phyloP scores from a whole-genome alignment of 306 rosid species.

The Cicer chorassanicum region DNA sequence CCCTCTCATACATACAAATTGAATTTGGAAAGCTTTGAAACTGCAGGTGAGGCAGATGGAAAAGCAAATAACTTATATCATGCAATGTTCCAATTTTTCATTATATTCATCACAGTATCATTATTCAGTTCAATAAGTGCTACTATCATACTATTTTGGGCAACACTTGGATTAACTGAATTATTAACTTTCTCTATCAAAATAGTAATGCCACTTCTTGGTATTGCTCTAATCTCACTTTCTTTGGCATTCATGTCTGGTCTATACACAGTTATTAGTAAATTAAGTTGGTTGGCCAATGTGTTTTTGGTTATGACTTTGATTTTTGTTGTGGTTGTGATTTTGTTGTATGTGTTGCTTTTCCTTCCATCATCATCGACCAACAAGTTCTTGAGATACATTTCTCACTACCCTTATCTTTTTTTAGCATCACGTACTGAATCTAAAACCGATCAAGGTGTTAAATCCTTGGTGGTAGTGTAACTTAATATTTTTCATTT shows the following conservation, averaged over 20 bases:
- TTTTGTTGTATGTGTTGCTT: not conserved
- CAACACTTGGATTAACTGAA: conserved; percentile 35
- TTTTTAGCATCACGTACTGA: not conserved
- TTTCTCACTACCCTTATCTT: conserved; percentile 32
- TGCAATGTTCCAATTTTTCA: no score
- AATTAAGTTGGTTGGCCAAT: conserved; percentile 39
- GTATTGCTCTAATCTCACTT: conserved; percentile 35
- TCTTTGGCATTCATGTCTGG: conserved; percentile 49
- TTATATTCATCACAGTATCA: conserved; percentile 41
- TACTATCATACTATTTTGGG: conserved; percentile 46
- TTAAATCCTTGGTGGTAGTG: no score
- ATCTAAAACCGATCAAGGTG: not conserved
- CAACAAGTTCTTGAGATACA: not conserved
- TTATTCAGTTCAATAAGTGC: conserved; percentile 37
- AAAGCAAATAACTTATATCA: no score
- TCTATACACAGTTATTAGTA: conserved; percentile 37
- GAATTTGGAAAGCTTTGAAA: no score
- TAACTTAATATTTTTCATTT: no score
- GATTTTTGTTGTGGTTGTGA: not conserved
- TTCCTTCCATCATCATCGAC: conserved; percentile 10
- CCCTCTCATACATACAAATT: no score
- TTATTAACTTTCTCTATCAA: not conserved
- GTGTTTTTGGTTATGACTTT: not conserved
- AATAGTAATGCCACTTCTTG: conserved; percentile 39
- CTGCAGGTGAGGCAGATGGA: no score